Percentiles rank a stretch among this genome's conserved stretches.
These are phyloP conservation scores for Ceratobasidium sp. DNA, from an alignment of 1,284 basidiomycete genomes.

Conservation along the genomic window DNA sequence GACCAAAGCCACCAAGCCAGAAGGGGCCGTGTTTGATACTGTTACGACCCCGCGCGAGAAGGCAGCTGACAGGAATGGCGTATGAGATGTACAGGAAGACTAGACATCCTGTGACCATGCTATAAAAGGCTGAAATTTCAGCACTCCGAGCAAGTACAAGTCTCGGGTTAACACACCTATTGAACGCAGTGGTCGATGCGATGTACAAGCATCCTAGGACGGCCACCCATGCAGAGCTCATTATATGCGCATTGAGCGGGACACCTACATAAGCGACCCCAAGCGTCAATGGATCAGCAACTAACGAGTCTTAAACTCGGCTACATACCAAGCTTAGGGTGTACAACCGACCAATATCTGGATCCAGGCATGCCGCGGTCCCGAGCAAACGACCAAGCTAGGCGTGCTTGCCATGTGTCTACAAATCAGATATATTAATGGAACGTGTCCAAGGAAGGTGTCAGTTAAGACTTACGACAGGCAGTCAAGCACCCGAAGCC, in stretches of 20 bases:
- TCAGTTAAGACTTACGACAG: slow-evolving; percentile 25
- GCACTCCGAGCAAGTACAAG: not conserved
- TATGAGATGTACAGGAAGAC: slow-evolving; percentile 38
- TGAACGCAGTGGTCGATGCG: slow-evolving; percentile 36
- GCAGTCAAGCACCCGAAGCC: slow-evolving; percentile 32
- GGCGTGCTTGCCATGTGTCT: slow-evolving; percentile 43
- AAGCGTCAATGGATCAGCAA: too few species aligned
- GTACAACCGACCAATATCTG: slow-evolving; percentile 40
- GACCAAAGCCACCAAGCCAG: slow-evolving; percentile 19
- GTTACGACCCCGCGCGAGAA: slow-evolving; percentile 23
- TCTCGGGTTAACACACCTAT: slow-evolving; percentile 2
- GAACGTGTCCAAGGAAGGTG: not conserved
- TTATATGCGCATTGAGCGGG: slow-evolving; percentile 34
- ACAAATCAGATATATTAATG: not conserved
- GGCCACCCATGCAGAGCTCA: slow-evolving; percentile 41
- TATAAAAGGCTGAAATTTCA: slow-evolving; percentile 12
- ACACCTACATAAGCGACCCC: not conserved
- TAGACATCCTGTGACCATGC: slow-evolving; percentile 39
- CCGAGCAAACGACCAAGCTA: slow-evolving; percentile 42
- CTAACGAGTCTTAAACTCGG: not conserved
- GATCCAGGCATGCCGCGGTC: slow-evolving; percentile 36
- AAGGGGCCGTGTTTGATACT: slow-evolving; percentile 27
- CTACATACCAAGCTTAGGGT: slow-evolving; percentile 11
- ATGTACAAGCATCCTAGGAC: slow-evolving; percentile 36
- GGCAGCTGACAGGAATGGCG: slow-evolving; percentile 37